A percentile compares a stretch with the other conserved stretches of the same genome.
Conservation (phyloP, 1,139 yeast genomes). For the Lodderomyces theae region DNA sequence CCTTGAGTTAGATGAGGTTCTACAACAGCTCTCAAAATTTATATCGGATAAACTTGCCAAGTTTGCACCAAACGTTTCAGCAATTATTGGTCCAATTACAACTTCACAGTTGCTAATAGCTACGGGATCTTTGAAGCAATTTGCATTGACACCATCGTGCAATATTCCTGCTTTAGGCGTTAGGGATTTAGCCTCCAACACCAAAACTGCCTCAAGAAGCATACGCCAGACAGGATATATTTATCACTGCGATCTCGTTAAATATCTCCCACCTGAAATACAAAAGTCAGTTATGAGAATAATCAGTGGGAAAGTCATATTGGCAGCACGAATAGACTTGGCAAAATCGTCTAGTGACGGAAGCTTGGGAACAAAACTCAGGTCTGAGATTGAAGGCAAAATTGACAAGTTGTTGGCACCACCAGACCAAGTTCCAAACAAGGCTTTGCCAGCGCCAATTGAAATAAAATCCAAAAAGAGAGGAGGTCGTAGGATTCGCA, state of each 20-base stretch:
- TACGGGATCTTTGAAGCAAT: constrained; percentile 67
- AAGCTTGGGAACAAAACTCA: constrained; percentile 55
- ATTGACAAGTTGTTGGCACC: constrained; percentile 75
- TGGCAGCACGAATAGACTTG: constrained; percentile 83
- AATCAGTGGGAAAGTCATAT: constrained; percentile 71
- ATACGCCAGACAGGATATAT: constrained; percentile 66
- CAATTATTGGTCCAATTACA: constrained; percentile 67
- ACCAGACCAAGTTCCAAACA: constrained; percentile 64
- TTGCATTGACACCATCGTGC: constrained; percentile 77
- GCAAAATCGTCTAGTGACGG: constrained; percentile 49
- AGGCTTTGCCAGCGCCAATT: constrained; percentile 81
- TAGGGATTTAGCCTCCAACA: constrained; percentile 45
- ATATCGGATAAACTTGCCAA: constrained; percentile 55
- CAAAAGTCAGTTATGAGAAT: constrained; percentile 74
- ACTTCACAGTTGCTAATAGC: constrained; percentile 73
- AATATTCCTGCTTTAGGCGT: constrained; percentile 80
- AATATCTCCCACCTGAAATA: constrained; percentile 53
- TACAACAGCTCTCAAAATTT: constrained; percentile 46
- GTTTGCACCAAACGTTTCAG: constrained; percentile 80
- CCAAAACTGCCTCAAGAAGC: constrained; percentile 26
- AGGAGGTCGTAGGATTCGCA: constrained; percentile 80
- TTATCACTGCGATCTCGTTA: constrained; percentile 52
- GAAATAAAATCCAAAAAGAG: constrained; percentile 79
- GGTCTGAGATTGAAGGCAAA: constrained; percentile 56
- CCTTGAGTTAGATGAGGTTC: constrained; percentile 43